Evolutionary conservation across 768 basidiomycete species (phyloP).

Genomic region (Boletus vinaceobasis): DNA sequence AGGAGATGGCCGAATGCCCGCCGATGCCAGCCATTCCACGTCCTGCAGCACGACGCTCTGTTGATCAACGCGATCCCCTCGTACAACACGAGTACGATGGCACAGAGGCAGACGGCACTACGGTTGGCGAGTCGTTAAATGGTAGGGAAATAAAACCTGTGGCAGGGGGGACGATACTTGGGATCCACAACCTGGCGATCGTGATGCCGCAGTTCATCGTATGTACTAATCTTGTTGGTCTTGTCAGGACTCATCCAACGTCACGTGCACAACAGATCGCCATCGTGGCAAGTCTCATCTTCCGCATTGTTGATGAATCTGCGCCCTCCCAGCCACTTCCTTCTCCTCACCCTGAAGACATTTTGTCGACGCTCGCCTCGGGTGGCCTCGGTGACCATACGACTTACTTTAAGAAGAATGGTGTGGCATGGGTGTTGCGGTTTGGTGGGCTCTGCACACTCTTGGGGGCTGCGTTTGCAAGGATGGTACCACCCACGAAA

Average conservation of each 20-base stretch:
- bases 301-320: conserved; percentile 69
- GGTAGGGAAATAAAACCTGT: conserved; percentile 42
- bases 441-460: conserved; percentile 89
- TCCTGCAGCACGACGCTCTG: conserved; percentile 32
- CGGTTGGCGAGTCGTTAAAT: conserved; percentile 27
- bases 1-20: conserved; percentile 54
- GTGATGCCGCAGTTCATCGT: conserved; percentile 95
- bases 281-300: conserved; percentile 81
- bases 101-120: conserved; percentile 42
- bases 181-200: conserved; percentile 93
- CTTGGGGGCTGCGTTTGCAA: conserved; percentile 71
- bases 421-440: conserved; percentile 90
- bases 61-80: conserved; percentile 47
- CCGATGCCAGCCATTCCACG: conserved; percentile 11
- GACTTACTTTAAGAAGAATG: conserved; percentile 77
- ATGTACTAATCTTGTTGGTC: conserved; percentile 30
- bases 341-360: conserved; percentile 33
- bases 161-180: conserved; percentile 88
- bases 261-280: conserved; percentile 58
- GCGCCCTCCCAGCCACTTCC: conserved; percentile 8
- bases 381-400: conserved; percentile 39
- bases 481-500: conserved; percentile 82
- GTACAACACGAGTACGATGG: conserved; percentile 45
- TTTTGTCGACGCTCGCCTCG: conserved; percentile 13
- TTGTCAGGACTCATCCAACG: neutral